Evolutionary conservation across 768 basidiomycete genomes (phyloP).

Genomic region (Kwoniella heveanensis): DNA sequence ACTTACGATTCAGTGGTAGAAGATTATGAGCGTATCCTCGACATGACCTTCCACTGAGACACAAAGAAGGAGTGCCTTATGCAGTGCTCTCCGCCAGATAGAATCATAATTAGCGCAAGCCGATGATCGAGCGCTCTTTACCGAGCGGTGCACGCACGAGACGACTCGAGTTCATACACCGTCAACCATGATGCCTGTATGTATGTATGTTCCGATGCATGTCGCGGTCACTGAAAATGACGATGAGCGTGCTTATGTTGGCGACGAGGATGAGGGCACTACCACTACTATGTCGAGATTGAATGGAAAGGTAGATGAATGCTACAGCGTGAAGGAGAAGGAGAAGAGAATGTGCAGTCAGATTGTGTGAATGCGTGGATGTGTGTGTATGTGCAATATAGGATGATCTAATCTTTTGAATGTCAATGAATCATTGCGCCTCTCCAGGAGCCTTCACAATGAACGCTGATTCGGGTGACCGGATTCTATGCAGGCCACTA

Average conservation of each 20-base stretch:
- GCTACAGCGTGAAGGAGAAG: background rate
- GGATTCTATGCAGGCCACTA: no score
- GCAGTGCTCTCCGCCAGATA: no score
- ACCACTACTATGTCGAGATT: no score
- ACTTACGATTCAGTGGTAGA: conserved; percentile 84
- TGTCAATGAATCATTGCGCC: no score
- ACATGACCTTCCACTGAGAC: conserved; percentile 40
- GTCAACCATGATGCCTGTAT: background rate
- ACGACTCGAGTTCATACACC: background rate
- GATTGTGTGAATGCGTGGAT: no score
- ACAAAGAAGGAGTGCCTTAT: background rate
- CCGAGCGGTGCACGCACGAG: no score
- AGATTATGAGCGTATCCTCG: conserved; percentile 81
- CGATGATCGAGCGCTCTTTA: no score
- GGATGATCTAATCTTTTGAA: no score
- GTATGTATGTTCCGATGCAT: conserved; percentile 3
- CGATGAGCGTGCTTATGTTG: background rate
- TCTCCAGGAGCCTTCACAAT: no score
- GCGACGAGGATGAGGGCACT: background rate
- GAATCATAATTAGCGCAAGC: no score
- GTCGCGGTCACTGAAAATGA: background rate
- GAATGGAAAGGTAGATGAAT: background rate
- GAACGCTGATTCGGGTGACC: no score
- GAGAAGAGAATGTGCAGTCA: background rate
- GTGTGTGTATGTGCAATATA: background rate